phyloP scores from a whole-genome alignment of 306 rosid species.

The Begonia fuchsioides region DNA sequence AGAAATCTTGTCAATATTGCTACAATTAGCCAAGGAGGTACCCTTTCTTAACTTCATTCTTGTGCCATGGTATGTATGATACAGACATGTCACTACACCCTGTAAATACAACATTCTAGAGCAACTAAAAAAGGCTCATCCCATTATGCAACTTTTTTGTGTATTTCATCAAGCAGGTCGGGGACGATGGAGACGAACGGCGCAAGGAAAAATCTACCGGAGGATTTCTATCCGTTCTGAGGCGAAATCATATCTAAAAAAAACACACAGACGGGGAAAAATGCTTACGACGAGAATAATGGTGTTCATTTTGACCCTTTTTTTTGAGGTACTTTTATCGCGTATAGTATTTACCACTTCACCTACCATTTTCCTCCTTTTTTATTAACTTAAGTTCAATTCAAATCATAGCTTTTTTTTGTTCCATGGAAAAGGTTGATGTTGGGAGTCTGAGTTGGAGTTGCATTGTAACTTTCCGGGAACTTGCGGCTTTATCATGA shows the following conservation, averaged over 20 bases:
- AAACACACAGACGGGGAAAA: not conserved
- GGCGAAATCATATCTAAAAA: slow-evolving; percentile 50
- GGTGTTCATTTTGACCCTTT: slow-evolving; percentile 8
- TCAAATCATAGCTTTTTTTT: not conserved
- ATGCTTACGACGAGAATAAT: slow-evolving; percentile 16
- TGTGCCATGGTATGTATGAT: not conserved
- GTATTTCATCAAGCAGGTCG: slow-evolving; percentile 33
- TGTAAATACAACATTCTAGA: not conserved
- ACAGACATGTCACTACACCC: not conserved
- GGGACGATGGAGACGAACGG: slow-evolving; percentile 57
- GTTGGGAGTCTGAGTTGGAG: not conserved
- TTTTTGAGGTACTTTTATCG: no score
- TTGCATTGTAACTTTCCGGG: not conserved
- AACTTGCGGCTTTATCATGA: not conserved
- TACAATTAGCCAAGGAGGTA: slow-evolving; percentile 63
- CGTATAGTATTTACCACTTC: no score
- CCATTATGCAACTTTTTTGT: not conserved
- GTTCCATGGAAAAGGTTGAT: not conserved
- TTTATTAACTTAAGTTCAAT: not conserved
- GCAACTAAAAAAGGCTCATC: not conserved
- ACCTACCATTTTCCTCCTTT: not conserved
- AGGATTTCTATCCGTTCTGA: slow-evolving; percentile 50
- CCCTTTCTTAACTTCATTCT: not conserved
- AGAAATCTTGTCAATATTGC: slow-evolving; percentile 61
- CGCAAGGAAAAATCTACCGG: slow-evolving; percentile 44